Conservation (phyloP, 1,139 yeast genomes). For the Scheffersomyces titani region DNA sequence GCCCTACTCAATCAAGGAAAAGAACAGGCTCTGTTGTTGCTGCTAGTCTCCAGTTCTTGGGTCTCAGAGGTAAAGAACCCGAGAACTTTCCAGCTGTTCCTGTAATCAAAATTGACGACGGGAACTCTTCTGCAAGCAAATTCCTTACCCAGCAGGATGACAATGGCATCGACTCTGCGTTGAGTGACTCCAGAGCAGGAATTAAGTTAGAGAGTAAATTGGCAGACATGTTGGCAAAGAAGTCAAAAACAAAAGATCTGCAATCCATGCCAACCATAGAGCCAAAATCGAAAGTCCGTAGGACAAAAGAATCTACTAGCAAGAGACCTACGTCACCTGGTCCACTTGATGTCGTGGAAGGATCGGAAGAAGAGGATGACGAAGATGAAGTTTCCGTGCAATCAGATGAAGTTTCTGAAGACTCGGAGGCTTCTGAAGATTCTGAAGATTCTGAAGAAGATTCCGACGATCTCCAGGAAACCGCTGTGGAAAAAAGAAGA, state of each 20-base stretch:
- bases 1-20: conserved; percentile 12
- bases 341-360: conserved; percentile 7
- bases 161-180: conserved; percentile 19
- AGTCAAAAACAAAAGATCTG: neutral
- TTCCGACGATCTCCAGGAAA: conserved; percentile 46
- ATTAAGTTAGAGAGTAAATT: conserved; percentile 30
- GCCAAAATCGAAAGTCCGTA: neutral
- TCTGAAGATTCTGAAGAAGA: conserved; percentile 24
- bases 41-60: conserved; percentile 54
- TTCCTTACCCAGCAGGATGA: conserved; percentile 21
- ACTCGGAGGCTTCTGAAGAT: conserved; percentile 12
- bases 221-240: conserved; percentile 18
- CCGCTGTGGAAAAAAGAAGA: conserved; percentile 71
- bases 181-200: conserved; percentile 20
- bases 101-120: conserved; percentile 2
- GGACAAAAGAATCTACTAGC: neutral
- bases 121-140: conserved; percentile 2
- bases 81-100: neutral
- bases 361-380: conserved; percentile 14
- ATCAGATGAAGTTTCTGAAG: neutral
- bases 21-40: conserved; percentile 39
- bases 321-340: neutral
- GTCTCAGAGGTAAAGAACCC: conserved; percentile 35
- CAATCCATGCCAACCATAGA: too few species aligned
- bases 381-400: conserved; percentile 2